Base-by-base conservation (phyloP, 148 eudicot species). In the Suaeda aralocaspica region DNA sequence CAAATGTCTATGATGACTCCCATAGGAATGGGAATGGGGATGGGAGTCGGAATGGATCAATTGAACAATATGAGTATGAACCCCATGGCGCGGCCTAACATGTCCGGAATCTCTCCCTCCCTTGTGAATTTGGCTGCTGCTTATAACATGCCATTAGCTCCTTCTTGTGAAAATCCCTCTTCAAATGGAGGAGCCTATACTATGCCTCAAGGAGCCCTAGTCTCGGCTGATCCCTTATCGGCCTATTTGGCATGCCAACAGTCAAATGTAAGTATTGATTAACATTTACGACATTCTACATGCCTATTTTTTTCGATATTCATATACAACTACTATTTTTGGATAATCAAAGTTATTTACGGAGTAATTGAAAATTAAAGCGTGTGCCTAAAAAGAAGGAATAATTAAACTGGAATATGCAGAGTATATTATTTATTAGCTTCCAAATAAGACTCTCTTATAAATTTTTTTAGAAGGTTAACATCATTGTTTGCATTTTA, bases 1-100 rank as follows among this genome's bases (percentile, higher is more conserved):
- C 92, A 92, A 72, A 78, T 88, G 86, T 77, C 93, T 4, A 84
- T 90, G 91, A 89, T 92, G 96, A 69, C 84, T 34, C 85, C 82
- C 0, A 77, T 86, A 70, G 75, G 84, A 0, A 80, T 87, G 80
- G 84, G 83, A 0, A 86, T 82, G 82, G 82, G 78, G 0, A 77
- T 85, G 86, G 87, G 77, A 4, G 57, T 80, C 53, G 71, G 41
- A 36, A 36, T 36, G 41, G 41, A 36, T 8, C 4, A 73, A 33
- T 76, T 72, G 34, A 82, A 79, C 88, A 88, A 85, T 70, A 76
- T 89, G 70, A 81, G 79, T 67, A 16, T 82, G 49, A 75, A 81
- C 33, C 52, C 50, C 15, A 34, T 76, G 78, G 70, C 41, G 5
- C 74, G 73, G 7, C 78, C 81, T n/a, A 82, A 74, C 64, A 58